Conservation (phyloP, 1,284 basidiomycete species). For the Trichosporon ovoides region DNA sequence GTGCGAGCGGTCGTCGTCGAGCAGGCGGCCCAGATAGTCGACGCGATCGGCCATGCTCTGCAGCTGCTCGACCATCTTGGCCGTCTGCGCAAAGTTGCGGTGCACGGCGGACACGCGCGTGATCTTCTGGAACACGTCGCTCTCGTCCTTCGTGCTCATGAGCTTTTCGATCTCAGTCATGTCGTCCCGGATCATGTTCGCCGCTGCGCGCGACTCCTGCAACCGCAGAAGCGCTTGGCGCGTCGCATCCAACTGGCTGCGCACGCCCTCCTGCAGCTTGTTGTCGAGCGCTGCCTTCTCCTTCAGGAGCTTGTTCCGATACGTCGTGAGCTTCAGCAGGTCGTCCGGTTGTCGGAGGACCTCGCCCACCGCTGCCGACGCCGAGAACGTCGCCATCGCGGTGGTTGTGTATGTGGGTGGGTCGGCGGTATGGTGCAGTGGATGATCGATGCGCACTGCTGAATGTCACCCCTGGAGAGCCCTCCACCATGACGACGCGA, state of each 20-base stretch:
- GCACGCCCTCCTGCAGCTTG: conserved; percentile 84
- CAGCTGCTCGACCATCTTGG: conserved; percentile 90
- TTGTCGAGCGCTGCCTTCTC: conserved; percentile 95
- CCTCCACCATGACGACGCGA: background rate
- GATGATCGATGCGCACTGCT: background rate
- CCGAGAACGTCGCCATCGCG: conserved; percentile 32
- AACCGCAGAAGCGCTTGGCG: conserved; percentile 82
- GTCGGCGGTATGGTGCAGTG: conserved; percentile 14
- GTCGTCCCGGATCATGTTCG: conserved; percentile 85
- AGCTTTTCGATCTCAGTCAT: conserved; percentile 77
- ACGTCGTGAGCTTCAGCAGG: conserved; percentile 78
- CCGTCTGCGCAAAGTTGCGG: conserved; percentile 88
- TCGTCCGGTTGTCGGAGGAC: conserved; percentile 90
- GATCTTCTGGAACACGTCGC: conserved; percentile 75
- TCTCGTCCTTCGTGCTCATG: conserved; percentile 52
- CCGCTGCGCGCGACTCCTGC: conserved; percentile 71
- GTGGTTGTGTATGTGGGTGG: conserved; percentile 13
- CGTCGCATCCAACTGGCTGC: conserved; percentile 88
- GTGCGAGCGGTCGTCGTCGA: conserved; percentile 61
- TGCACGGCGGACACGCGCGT: conserved; percentile 90
- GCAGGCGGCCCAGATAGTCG: conserved; percentile 69
- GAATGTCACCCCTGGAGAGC: background rate
- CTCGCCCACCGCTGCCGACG: conserved; percentile 53
- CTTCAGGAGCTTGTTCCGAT: conserved; percentile 90
- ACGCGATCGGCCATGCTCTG: conserved; percentile 82